Conservation (phyloP, 1,284 basidiomycete species). For the Agroathelia rolfsii region DNA sequence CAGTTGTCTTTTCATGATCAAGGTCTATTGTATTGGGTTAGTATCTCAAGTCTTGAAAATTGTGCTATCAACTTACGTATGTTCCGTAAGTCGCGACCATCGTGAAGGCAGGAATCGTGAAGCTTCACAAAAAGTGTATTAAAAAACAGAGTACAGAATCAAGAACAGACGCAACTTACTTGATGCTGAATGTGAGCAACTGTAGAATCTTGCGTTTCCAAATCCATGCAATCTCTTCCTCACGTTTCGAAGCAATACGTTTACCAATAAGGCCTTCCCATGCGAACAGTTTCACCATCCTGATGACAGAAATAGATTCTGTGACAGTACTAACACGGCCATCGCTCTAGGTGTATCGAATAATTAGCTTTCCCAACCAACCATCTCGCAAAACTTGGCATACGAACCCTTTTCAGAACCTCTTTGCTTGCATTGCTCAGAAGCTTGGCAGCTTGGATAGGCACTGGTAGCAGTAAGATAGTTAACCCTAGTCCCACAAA, state of each 20-base stretch:
- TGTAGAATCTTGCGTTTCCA: slow-evolving; percentile 13
- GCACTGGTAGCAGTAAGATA: slow-evolving; percentile 26
- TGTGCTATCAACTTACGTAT: slow-evolving; percentile 18
- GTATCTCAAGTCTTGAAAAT: not conserved
- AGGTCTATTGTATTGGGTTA: not conserved
- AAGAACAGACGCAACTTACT: slow-evolving; percentile 2
- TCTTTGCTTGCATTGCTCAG: slow-evolving; percentile 13
- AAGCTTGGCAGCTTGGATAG: slow-evolving; percentile 15
- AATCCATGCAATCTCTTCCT: slow-evolving; percentile 25
- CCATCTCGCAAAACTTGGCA: not conserved
- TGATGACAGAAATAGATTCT: slow-evolving; percentile 21
- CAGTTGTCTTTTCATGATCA: not conserved
- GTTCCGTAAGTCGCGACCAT: slow-evolving; percentile 36
- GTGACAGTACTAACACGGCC: slow-evolving; percentile 28
- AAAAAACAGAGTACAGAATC: not conserved
- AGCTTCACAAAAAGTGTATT: slow-evolving; percentile 18
- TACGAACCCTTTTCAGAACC: slow-evolving; percentile 15
- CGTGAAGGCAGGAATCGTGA: slow-evolving; percentile 30
- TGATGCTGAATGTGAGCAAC: slow-evolving; percentile 5
- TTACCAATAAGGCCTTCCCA: slow-evolving; percentile 32
- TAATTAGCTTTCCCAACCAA: not conserved
- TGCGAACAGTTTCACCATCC: slow-evolving; percentile 41
- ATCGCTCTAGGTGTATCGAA: slow-evolving; percentile 18
- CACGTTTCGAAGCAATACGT: slow-evolving; percentile 25
- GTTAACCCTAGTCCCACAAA: slow-evolving; percentile 27